Evolutionary conservation across 2,329 filamentous ascomycete genomes (phyloP).

Genomic region (Colletotrichum coccodes): DNA sequence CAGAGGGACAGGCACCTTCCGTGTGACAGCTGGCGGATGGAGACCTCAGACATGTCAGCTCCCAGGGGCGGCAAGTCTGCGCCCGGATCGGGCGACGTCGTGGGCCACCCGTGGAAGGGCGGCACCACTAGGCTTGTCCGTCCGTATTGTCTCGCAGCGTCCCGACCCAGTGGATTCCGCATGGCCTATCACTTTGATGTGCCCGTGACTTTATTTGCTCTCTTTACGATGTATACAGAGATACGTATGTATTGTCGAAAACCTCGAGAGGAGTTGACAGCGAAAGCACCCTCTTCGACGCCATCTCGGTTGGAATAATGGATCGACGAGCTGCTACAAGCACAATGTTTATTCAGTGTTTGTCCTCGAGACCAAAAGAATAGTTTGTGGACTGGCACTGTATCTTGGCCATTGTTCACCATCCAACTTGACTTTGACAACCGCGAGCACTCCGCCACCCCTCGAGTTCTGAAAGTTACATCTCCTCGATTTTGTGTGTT

Average conservation of each 20-base stretch:
- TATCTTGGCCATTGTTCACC: neutral
- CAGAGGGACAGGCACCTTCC: neutral
- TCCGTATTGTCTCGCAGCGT: constrained; percentile 6
- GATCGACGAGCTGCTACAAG: neutral
- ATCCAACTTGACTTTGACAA: neutral
- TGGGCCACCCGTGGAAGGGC: constrained; percentile 24
- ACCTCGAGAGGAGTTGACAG: neutral
- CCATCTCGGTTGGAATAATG: neutral
- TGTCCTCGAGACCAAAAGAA: neutral
- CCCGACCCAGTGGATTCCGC: constrained; percentile 9
- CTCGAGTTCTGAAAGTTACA: constrained; percentile 1
- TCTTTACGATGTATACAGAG: neutral
- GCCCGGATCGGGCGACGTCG: constrained; percentile 28
- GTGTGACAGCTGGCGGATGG: constrained; percentile 27
- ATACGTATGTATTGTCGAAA: neutral
- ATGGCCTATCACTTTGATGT: neutral
- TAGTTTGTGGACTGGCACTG: neutral
- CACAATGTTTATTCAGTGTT: neutral
- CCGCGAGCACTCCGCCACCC: neutral
- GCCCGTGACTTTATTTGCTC: neutral
- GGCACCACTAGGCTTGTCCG: constrained; percentile 25
- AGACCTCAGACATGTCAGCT: constrained; percentile 6
- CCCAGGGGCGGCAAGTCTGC: constrained; percentile 5
- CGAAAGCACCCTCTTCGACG: too few species aligned
- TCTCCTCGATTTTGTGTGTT: constrained; percentile 15